A percentile compares a stretch with the other conserved stretches of the same genome.
These are phyloP conservation scores for Telopea speciosissima DNA, from an alignment of 177 flowering plant genomes.

Conservation along the genomic window DNA sequence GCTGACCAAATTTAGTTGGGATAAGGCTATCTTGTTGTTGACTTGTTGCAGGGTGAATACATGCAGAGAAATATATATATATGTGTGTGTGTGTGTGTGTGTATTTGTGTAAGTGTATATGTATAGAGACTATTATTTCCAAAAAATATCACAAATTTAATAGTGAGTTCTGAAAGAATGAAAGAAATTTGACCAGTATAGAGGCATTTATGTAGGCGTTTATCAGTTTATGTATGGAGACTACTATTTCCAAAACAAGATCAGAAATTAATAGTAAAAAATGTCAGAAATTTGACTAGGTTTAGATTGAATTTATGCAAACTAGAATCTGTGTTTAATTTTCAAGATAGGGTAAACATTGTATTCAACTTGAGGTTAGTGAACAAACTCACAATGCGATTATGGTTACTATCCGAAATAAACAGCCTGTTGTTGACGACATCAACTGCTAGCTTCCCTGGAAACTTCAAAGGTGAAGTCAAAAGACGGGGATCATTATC, in stretches of 20 bases:
- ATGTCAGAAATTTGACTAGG: background rate
- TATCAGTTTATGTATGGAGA: background rate
- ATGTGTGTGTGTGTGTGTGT: too few species aligned
- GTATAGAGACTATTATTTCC: too few species aligned
- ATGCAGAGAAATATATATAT: too few species aligned
- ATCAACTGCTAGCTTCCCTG: slow-evolving; percentile 90
- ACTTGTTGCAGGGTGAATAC: too few species aligned
- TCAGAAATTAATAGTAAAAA: background rate
- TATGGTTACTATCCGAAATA: slow-evolving; percentile 96
- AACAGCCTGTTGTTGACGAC: slow-evolving; percentile 78
- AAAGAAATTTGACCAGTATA: too few species aligned
- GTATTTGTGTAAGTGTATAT: too few species aligned
- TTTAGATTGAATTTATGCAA: background rate
- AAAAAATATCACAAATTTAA: too few species aligned
- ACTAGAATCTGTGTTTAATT: background rate
- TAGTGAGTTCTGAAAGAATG: too few species aligned
- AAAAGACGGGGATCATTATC: slow-evolving; percentile 71
- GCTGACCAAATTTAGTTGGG: too few species aligned
- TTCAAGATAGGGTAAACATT: background rate
- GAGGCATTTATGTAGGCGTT: too few species aligned
- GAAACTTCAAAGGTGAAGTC: slow-evolving; percentile 87
- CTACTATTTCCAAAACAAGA: too few species aligned
- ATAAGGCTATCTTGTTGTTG: too few species aligned
- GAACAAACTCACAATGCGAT: slow-evolving; percentile 65
- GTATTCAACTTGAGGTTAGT: background rate